phyloP scores from a whole-genome alignment of 345 rosid genomes.

The Acer yangbiense region DNA sequence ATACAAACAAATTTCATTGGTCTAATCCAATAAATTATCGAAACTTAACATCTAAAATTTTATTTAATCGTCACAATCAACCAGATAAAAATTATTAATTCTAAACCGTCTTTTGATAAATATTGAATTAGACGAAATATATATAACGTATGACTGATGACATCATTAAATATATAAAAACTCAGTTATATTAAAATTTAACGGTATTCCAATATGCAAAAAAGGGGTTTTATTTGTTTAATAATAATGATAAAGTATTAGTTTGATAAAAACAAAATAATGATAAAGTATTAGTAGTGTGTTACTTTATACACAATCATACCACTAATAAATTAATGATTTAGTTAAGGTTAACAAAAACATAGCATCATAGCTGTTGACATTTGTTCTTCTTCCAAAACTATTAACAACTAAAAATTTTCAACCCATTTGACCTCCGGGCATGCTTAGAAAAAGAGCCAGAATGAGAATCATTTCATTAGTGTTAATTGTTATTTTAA shows the following conservation, averaged over 20 bases:
- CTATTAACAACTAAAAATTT: not conserved
- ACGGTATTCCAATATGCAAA: too few species aligned
- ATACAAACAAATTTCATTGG: too few species aligned
- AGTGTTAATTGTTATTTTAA: constrained; percentile 9
- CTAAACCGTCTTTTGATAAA: not conserved
- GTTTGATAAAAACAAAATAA: too few species aligned
- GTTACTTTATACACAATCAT: constrained; percentile 8
- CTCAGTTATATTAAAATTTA: too few species aligned
- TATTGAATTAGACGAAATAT: not conserved
- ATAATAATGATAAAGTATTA: too few species aligned
- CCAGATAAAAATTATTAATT: too few species aligned
- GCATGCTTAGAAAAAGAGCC: constrained; percentile 1
- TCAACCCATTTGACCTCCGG: not conserved
- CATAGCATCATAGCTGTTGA: constrained; percentile 7
- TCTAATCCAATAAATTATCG: too few species aligned
- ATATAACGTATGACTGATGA: not conserved
- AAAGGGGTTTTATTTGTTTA: too few species aligned
- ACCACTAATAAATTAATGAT: constrained; percentile 12
- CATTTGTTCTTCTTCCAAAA: constrained; percentile 3
- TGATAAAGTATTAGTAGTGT: not conserved
- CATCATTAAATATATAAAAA: too few species aligned
- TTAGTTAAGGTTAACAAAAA: constrained; percentile 11
- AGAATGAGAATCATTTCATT: constrained; percentile 11
- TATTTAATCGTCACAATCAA: too few species aligned
- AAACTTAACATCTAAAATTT: too few species aligned